Base-by-base conservation (phyloP, 2,329 filamentous ascomycete species). In the Intubia oerlemansii region DNA sequence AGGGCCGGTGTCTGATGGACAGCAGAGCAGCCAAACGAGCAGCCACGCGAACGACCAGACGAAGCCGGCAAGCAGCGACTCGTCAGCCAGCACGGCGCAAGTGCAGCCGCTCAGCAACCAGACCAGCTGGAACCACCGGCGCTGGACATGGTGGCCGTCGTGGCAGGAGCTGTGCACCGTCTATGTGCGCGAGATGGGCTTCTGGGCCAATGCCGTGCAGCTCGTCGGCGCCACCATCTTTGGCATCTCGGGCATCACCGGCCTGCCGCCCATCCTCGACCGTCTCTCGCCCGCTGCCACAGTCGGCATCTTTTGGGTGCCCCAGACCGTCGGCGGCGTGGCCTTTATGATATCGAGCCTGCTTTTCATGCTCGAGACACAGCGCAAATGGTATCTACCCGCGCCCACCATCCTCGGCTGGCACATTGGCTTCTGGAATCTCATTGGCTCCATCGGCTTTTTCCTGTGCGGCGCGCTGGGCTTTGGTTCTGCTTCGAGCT, bases 391-490 rank as follows among this genome's bases (percentile, higher is more conserved):
- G 70, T 75, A 63, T 38, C 47, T 52, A 10, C 69, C 71, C 0
- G 63, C 66, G 0, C 53, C 51, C 4, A 41, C 45, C 4, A 50
- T 66, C 1, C 51, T 77, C 2, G 70, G 70, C 4, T 76, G 70
- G 71, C 66, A 75, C 43, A 62, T 77, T 37, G 70, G 66, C 0
- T 44, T 61, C 7, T 76, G 68, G 66, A 76, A 75, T 38, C 44
- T 72, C 3, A 49, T 75, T 13, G 71, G 71, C 1, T 60, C 61
- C 2, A 39, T 74, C 15, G 69, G 69, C 0, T 75, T 74, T 41
- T 72, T 64, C 5, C 49, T 68, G 0, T 67, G 62, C 34, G 64
- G 62, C n/a, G 63, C 57, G 3, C 41, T 69, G 17, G 65, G 63
- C 1, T 63, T 58, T 31, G 61, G 47, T 9, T 44, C 42, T 7